Percentiles rank a stretch among this genome's conserved stretches.
These are phyloP conservation scores for Kwoniella heveanensis DNA, from an alignment of 768 basidiomycete species.

Conservation along the genomic window DNA sequence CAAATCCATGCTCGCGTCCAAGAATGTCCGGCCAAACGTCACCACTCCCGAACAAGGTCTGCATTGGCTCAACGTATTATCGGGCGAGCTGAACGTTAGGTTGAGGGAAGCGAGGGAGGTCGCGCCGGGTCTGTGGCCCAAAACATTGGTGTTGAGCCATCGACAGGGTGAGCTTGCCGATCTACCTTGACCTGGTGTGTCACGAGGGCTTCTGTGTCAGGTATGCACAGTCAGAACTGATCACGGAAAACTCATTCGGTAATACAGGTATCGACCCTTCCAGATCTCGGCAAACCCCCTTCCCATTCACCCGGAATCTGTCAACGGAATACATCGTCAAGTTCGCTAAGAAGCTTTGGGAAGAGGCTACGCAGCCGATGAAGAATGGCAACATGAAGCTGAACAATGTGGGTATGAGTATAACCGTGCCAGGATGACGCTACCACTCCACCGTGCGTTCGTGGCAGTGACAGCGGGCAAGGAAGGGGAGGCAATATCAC, in stretches of 20 bases:
- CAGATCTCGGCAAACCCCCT: constrained; percentile 80
- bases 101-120: constrained; percentile 76
- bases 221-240: no score
- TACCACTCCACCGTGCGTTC: no score
- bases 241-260: no score
- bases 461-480: no score
- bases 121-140: constrained; percentile 83
- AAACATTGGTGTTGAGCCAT: constrained; percentile 77
- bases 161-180: constrained; percentile 49
- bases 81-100: constrained; percentile 83
- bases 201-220: background rate
- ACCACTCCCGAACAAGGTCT: constrained; percentile 72
- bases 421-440: no score
- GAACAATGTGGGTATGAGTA: constrained; percentile 63
- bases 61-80: constrained; percentile 89
- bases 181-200: background rate
- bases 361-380: constrained; percentile 71
- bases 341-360: constrained; percentile 80
- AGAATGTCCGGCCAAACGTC: constrained; percentile 81
- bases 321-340: constrained; percentile 74
- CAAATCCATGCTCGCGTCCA: constrained; percentile 96
- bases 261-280: constrained; percentile 63
- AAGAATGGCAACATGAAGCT: constrained; percentile 62
- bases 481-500: no score
- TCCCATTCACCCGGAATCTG: constrained; percentile 76